Percentiles rank a stretch among this genome's conserved stretches.
These are phyloP conservation scores for Penicillium sclerotigenum DNA, from an alignment of 2,329 filamentous ascomycete genomes.

Conservation along the genomic window DNA sequence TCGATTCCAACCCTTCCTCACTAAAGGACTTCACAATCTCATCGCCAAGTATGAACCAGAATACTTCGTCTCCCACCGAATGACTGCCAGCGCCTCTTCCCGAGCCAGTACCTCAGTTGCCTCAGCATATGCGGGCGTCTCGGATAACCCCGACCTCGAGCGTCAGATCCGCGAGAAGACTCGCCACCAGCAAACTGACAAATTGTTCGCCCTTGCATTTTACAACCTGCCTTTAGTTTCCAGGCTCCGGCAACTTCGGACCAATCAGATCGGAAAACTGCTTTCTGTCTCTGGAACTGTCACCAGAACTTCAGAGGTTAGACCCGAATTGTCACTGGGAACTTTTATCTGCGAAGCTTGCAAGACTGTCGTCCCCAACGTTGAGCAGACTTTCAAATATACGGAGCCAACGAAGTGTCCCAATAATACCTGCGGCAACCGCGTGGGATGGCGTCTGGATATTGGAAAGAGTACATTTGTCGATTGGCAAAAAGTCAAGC, in stretches of 20 bases:
- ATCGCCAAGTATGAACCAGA: conserved; percentile 91
- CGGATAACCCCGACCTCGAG: conserved; percentile 55
- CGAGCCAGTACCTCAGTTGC: conserved; percentile 64
- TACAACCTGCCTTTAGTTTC: conserved; percentile 90
- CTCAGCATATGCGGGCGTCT: conserved; percentile 60
- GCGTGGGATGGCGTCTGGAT: conserved; percentile 91
- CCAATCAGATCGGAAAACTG: conserved; percentile 85
- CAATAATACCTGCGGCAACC: conserved; percentile 81
- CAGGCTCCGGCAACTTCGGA: conserved; percentile 78
- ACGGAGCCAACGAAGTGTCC: conserved; percentile 96
- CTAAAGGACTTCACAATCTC: conserved; percentile 82
- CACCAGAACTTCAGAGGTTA: conserved; percentile 92
- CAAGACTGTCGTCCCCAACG: conserved; percentile 77
- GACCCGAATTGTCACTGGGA: conserved; percentile 85
- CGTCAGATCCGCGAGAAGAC: conserved; percentile 64
- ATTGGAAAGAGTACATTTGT: conserved; percentile 96
- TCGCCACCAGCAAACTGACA: conserved; percentile 92
- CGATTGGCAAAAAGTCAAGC: conserved; percentile 97
- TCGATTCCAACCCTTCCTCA: conserved; percentile 88
- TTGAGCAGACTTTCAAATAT: conserved; percentile 97
- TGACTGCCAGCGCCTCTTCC: conserved; percentile 68
- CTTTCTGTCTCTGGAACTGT: conserved; percentile 96
- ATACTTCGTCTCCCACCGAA: conserved; percentile 90
- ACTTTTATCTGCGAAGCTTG: conserved; percentile 92
- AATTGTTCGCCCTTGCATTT: conserved; percentile 87